Evolutionary conservation across 305 asterid species (phyloP).

Genomic region (Fraxinus velutina): DNA sequence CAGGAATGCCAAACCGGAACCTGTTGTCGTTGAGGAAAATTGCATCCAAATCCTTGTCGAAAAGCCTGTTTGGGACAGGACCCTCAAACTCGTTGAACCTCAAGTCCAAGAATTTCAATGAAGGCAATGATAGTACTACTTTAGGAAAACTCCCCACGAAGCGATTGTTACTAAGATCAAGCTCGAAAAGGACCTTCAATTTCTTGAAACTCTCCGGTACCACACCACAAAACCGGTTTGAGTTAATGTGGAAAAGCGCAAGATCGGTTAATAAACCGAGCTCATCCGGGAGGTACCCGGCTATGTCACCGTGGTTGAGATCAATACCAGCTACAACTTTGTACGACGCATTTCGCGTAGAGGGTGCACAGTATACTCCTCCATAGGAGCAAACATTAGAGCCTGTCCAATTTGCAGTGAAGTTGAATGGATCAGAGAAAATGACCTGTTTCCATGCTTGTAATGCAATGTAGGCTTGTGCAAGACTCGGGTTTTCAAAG

Average conservation of each 20-base stretch:
- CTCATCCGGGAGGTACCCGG: conserved; percentile 48
- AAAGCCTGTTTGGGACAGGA: conserved; percentile 36
- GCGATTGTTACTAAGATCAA: conserved; percentile 55
- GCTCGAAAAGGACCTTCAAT: conserved; percentile 42
- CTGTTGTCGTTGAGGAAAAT: conserved; percentile 54
- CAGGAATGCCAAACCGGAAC: conserved; percentile 47
- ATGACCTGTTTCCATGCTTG: conserved; percentile 55
- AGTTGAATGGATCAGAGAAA: conserved; percentile 55
- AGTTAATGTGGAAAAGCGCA: conserved; percentile 50
- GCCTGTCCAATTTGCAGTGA: conserved; percentile 54
- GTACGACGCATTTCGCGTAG: conserved; percentile 30
- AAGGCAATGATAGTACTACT: conserved; percentile 43
- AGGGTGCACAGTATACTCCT: conserved; percentile 46
- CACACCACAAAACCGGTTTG: conserved; percentile 55
- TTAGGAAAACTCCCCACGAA: conserved; percentile 55
- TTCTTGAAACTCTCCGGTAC: conserved; percentile 38
- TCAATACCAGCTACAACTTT: conserved; percentile 56
- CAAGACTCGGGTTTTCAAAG: conserved; percentile 47
- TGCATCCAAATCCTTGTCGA: conserved; percentile 47
- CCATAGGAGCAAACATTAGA: conserved; percentile 46
- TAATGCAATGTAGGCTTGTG: conserved; percentile 48
- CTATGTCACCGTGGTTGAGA: conserved; percentile 58
- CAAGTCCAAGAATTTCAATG: conserved; percentile 45
- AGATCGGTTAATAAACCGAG: conserved; percentile 51
- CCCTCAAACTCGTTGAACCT: conserved; percentile 64